Percentiles rank a stretch among this genome's conserved stretches.
Conservation (phyloP, 164 flowering plant species). For the grape (Vitis vinifera) region DNA sequence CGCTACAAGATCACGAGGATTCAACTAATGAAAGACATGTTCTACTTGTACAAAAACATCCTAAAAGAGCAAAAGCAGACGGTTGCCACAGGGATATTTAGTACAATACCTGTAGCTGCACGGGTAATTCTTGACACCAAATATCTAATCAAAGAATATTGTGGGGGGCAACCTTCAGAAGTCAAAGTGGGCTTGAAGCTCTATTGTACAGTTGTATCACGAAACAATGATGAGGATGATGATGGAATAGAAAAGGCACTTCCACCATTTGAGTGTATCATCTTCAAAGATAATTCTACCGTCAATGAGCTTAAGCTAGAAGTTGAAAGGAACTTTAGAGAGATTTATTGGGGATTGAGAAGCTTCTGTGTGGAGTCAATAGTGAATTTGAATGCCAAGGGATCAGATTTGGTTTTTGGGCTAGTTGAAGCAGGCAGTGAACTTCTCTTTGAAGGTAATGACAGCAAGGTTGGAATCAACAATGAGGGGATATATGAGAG, state of each 20-base stretch:
- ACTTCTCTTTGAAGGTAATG: constrained; percentile 47
- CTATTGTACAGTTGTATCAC: constrained; percentile 45
- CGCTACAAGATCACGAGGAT: constrained; percentile 35
- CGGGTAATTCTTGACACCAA: constrained; percentile 79
- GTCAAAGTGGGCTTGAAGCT: constrained; percentile 23
- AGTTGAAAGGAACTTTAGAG: constrained; percentile 63
- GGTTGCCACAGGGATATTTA: constrained; percentile 22
- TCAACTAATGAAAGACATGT: constrained; percentile 69
- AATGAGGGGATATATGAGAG: constrained; percentile 25
- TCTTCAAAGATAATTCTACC: constrained; percentile 44
- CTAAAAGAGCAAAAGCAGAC: constrained; percentile 39
- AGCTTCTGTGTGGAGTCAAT: constrained; percentile 41
- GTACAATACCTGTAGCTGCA: constrained; percentile 45
- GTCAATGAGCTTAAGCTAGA: constrained; percentile 57
- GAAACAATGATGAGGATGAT: constrained; percentile 5
- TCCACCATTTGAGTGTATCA: constrained; percentile 60
- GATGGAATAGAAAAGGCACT: constrained; percentile 17
- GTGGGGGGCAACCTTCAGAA: constrained; percentile 18
- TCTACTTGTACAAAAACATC: constrained; percentile 55
- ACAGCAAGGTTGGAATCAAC: constrained; percentile 3
- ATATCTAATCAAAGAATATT: constrained; percentile 58
- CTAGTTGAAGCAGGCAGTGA: constrained; percentile 37
- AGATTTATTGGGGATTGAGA: constrained; percentile 62
- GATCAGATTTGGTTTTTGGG: constrained; percentile 40
- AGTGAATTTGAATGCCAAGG: constrained; percentile 26